Conservation (phyloP, 331 rosid genomes). For the Telfairia occidentalis region DNA sequence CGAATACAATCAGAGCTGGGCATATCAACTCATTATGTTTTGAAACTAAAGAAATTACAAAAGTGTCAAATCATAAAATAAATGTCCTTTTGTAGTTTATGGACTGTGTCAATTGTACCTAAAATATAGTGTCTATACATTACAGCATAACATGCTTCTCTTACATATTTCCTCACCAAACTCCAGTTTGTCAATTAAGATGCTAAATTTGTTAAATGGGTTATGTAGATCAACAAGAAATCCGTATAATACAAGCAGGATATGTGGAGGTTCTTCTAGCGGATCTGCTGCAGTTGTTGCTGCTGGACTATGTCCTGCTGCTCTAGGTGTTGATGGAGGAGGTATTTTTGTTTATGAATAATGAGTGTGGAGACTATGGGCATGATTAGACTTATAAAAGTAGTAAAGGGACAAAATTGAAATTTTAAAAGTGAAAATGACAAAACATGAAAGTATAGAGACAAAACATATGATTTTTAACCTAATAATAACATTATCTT, state of each 20-base stretch:
- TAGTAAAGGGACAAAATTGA: neutral
- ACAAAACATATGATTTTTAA: neutral
- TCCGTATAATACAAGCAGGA: conserved; percentile 47
- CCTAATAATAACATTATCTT: neutral
- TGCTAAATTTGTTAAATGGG: neutral
- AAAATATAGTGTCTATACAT: neutral
- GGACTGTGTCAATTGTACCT: neutral
- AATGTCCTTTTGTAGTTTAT: neutral
- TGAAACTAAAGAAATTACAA: neutral
- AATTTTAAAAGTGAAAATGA: neutral
- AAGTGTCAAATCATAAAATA: neutral
- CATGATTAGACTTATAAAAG: neutral
- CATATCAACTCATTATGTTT: neutral
- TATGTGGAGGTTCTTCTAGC: conserved; percentile 89
- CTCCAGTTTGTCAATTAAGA: neutral
- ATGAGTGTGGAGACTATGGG: neutral
- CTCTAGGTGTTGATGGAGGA: conserved; percentile 97
- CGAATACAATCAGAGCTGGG: neutral
- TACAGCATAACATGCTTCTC: neutral
- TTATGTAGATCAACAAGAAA: conserved; percentile 59
- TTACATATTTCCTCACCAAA: conserved; percentile 1
- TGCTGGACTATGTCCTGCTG: conserved; percentile 81
- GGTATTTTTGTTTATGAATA: conserved; percentile 29
- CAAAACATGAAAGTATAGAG: neutral
- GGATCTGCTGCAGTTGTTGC: conserved; percentile 95